Evolutionary conservation across 352 stramenopile species (phyloP), one percentile per base, ranked within the genome.

Genomic region (Pythium graminicola): DNA sequence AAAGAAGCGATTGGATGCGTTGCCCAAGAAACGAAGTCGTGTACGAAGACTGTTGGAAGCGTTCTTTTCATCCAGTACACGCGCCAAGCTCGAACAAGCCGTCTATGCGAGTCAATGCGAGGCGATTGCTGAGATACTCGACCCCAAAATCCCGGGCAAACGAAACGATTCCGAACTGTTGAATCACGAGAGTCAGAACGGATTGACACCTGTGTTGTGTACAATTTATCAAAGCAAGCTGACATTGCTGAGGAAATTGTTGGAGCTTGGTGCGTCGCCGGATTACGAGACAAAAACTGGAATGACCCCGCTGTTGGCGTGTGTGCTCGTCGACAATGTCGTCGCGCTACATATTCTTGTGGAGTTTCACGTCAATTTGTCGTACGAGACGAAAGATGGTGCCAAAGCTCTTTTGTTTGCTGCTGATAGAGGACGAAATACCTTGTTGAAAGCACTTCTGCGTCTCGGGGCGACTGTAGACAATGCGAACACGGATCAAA

Each of bases 131-230:
- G 50, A 52, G 9, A 46, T 85, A 1, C 68, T 88, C 11, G 63
- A 80, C 1, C 57, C 48, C 17, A 40, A 60, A 19, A 26, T 55
- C 6, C 22, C 10, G 27, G 41, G 38, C 16, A 57, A 58, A 17
- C 29, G 35, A 2, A 17, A 13, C n/a, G 23, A 40, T 9, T 8
- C 45, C 3, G 26, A 39, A 6, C 27, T 84, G 23, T 35, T 79
- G 11, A 70, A 86, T 22, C 56, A 80, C 16, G 73, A 89, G 38
- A 86, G 77, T 19, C 29, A 56, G 19, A 85, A 85, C 13, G 67
- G 67, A 5, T 65, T 85, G 8, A 86, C 75, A 11, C 73, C 75
- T 22, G 44, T 71, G 28, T 55, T 89, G 2, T 65, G 63, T 4
- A 33, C 72, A n/a, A 81, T 86, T 31, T 75, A 76, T 23, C 54